Percentiles rank a stretch among this genome's conserved stretches.
These are phyloP conservation scores for Chrysoporthe cubensis DNA, from an alignment of 2,329 filamentous ascomycete species.

Conservation along the genomic window DNA sequence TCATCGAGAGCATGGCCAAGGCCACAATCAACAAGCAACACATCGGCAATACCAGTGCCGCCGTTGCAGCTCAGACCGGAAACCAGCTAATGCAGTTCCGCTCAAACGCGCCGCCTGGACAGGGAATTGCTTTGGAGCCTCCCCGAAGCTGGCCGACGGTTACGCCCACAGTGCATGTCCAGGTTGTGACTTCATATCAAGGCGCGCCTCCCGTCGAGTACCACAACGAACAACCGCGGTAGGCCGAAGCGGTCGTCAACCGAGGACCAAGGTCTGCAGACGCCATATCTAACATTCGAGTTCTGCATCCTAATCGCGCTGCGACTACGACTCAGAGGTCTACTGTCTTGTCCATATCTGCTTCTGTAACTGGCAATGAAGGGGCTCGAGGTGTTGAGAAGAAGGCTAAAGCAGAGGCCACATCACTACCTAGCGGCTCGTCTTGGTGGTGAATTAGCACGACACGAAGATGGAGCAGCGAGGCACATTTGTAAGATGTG, in stretches of 20 bases:
- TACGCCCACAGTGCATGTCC: too few relatives aligned
- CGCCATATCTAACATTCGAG: too few relatives aligned
- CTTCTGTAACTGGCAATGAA: not conserved
- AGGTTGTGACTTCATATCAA: too few relatives aligned
- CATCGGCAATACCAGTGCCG: too few relatives aligned
- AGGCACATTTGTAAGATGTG: too few relatives aligned
- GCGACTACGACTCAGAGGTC: not conserved
- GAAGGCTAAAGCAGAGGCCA: not conserved
- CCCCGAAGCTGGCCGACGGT: too few relatives aligned
- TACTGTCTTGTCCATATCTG: not conserved
- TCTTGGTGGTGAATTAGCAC: not conserved
- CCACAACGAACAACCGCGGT: too few relatives aligned
- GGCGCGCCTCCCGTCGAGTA: too few relatives aligned
- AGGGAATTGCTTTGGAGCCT: not conserved
- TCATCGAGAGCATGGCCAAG: too few relatives aligned
- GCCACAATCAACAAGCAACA: too few relatives aligned
- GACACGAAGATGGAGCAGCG: too few relatives aligned
- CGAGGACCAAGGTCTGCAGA: not conserved
- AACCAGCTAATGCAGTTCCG: not conserved
- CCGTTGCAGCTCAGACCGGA: not conserved
- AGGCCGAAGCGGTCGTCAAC: too few relatives aligned
- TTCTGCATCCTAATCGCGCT: not conserved
- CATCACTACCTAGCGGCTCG: not conserved
- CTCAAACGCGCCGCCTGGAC: not conserved
- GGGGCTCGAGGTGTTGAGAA: not conserved